Percentiles rank a stretch among this genome's conserved stretches.
Evolutionary conservation across 2,329 filamentous ascomycete species (phyloP).

Genomic region (Exophiala viscosa): DNA sequence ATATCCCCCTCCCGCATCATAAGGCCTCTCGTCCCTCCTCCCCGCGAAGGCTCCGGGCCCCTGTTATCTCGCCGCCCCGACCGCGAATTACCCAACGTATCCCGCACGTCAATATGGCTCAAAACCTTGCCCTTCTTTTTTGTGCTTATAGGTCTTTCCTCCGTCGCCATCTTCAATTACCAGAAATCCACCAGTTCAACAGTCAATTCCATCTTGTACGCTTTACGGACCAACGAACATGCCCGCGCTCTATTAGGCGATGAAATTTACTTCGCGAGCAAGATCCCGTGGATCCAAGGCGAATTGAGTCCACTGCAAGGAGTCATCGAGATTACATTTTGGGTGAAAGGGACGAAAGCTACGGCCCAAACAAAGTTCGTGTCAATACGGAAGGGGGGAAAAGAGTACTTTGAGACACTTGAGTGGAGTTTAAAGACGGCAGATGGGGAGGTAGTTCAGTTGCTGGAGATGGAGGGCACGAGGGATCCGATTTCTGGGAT

Average conservation of each 20-base stretch:
- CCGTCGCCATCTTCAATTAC: constrained; percentile 97
- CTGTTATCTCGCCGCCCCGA: constrained; percentile 52
- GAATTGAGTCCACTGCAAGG: constrained; percentile 94
- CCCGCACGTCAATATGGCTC: constrained; percentile 55
- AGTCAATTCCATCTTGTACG: constrained; percentile 86
- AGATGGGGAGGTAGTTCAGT: constrained; percentile 65
- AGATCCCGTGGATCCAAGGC: constrained; percentile 78
- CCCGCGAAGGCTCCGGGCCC: constrained; percentile 49
- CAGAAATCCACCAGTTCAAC: constrained; percentile 87
- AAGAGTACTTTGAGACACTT: constrained; percentile 75
- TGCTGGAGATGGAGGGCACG: constrained; percentile 49
- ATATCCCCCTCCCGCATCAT: constrained; percentile 6
- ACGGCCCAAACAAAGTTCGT: constrained; percentile 75
- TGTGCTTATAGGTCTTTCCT: constrained; percentile 64
- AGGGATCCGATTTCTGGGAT: constrained; percentile 21
- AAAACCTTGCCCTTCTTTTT: constrained; percentile 79
- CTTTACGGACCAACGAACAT: constrained; percentile 71
- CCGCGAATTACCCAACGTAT: constrained; percentile 49
- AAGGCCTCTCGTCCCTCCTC: constrained; percentile 43
- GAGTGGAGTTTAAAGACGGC: constrained; percentile 80
- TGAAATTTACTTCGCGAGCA: constrained; percentile 74
- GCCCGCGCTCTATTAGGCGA: constrained; percentile 80
- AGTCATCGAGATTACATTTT: constrained; percentile 79
- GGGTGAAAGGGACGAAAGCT: constrained; percentile 73
- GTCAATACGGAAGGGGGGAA: constrained; percentile 66